A percentile compares a stretch with the other conserved stretches of the same genome.
Evolutionary conservation across 75 land plant species (phyloP).

Genomic region (Selaginella tamariscina): DNA sequence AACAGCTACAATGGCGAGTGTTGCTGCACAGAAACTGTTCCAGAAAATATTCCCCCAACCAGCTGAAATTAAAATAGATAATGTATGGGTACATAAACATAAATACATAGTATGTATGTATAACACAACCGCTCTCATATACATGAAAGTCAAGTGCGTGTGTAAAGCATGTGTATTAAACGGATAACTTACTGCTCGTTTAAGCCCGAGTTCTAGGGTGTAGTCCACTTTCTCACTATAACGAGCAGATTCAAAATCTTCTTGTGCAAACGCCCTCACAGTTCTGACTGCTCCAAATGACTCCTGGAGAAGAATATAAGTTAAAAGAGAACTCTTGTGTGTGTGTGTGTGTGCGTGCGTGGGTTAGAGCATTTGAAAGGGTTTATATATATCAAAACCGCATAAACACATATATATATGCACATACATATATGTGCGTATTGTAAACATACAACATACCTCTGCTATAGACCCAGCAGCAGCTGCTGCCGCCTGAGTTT

Average conservation of each 20-base stretch:
- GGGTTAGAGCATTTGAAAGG: slow-evolving; percentile 4
- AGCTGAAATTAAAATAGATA: slow-evolving; percentile 35
- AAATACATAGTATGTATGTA: not conserved
- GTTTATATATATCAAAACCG: not conserved
- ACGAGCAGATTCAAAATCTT: slow-evolving; percentile 52
- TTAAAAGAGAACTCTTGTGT: too few species aligned
- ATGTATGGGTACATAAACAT: not conserved
- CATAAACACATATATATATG: not conserved
- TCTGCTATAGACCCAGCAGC: slow-evolving; percentile 89
- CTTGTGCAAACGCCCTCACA: slow-evolving; percentile 96
- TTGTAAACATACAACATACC: slow-evolving; percentile 29
- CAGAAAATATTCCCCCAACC: slow-evolving; percentile 70
- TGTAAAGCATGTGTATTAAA: too few species aligned
- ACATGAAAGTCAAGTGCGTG: too few species aligned
- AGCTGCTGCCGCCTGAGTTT: slow-evolving; percentile 96
- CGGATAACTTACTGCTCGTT: slow-evolving; percentile 87
- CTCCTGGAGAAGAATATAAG: too few species aligned
- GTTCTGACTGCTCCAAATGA: slow-evolving; percentile 93
- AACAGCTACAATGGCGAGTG: slow-evolving; percentile 5
- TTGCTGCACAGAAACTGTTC: slow-evolving; percentile 39
- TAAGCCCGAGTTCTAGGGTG: slow-evolving; percentile 79
- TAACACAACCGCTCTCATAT: too few species aligned
- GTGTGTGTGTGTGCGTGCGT: too few species aligned
- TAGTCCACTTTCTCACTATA: slow-evolving; percentile 81
- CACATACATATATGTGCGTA: not conserved